Base-by-base conservation (phyloP, 2,329 filamentous ascomycete genomes). In the Botrytis porri region DNA sequence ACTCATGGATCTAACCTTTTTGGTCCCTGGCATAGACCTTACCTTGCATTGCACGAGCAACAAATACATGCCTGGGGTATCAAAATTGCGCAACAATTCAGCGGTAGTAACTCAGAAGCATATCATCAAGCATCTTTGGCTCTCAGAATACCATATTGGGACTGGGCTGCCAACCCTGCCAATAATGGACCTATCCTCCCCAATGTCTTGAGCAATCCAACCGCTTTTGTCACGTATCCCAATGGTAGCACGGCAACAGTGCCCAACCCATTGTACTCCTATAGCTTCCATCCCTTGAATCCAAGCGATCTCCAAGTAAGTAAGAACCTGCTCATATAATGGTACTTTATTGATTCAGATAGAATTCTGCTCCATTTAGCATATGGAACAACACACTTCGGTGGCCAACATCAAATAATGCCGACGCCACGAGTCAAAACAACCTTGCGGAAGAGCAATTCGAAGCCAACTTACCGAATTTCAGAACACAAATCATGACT, bases 1-100 rank as follows among this genome's bases (percentile, higher is more conserved):
- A 88, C 88, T 29, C 93, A 97, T 82, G 87, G 86, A 32, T 92
- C 91, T 1, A 88, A 90, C 60, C 83, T 96, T 32, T 95, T 97
- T 80, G 88, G 91, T 62, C 87, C 90, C 61, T 97, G 93, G 93
- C 93, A 97, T 84, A 89, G 93, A 66, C 92, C 93, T 0, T 96
- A 95, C 81, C 84, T 95, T 73, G 84, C 87, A 14, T 81, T 91
- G 16, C 88, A 83, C 75, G 85, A 91, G 82, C 86, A 84, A 82
- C 83, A 84, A 82, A 77, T 82, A 9, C 76, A 84, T n/a, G 80
- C 78, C 72, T 76, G 70, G 10, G 74, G 84, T 88, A 75, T 82
- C 32, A 77, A 80, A 60, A 77, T 74, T 70, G 87, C 88, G 76
- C 85, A 86, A 14, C 79, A 80, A 84, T 66, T 89, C 88, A 0